These are phyloP conservation scores for Kazachstania africana DNA, from an alignment of 805 yeast genomes.

Conservation along the genomic window DNA sequence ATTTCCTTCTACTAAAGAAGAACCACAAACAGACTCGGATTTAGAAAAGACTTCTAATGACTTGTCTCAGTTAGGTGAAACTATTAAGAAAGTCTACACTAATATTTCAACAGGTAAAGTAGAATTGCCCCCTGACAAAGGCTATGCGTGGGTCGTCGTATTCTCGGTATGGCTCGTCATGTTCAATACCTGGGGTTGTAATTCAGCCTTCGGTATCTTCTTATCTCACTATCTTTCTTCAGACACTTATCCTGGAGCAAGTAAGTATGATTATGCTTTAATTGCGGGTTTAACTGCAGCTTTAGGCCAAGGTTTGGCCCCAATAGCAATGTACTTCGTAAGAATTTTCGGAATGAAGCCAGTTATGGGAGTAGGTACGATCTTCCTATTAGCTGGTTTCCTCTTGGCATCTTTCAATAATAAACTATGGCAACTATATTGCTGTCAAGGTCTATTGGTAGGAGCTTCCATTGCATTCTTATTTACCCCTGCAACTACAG, in stretches of 20 bases:
- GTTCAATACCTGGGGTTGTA: slow-evolving; percentile 65
- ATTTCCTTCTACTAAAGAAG: background rate
- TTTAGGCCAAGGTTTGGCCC: slow-evolving; percentile 47
- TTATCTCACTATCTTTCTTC: slow-evolving; percentile 43
- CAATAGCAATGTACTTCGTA: slow-evolving; percentile 38
- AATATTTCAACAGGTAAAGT: slow-evolving; percentile 26
- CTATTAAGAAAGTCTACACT: slow-evolving; percentile 26
- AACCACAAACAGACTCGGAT: background rate
- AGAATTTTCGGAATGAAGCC: slow-evolving; percentile 38
- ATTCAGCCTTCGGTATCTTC: slow-evolving; percentile 52
- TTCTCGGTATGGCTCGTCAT: slow-evolving; percentile 39
- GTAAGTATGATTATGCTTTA: slow-evolving; percentile 47
- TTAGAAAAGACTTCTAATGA: background rate
- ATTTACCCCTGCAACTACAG: slow-evolving; percentile 45
- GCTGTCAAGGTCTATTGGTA: slow-evolving; percentile 56
- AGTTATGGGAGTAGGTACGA: slow-evolving; percentile 39
- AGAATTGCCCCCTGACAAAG: slow-evolving; percentile 49
- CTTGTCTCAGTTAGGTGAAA: slow-evolving; percentile 26
- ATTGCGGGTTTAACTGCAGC: slow-evolving; percentile 56
- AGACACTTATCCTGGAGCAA: slow-evolving; percentile 41
- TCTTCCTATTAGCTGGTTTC: slow-evolving; percentile 41
- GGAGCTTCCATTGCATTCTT: slow-evolving; percentile 43
- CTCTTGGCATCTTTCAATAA: slow-evolving; percentile 50
- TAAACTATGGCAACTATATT: slow-evolving; percentile 51
- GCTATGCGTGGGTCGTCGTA: slow-evolving; percentile 57